Conservation (phyloP, 2,329 filamentous ascomycete species). For the Dothistroma pini region DNA sequence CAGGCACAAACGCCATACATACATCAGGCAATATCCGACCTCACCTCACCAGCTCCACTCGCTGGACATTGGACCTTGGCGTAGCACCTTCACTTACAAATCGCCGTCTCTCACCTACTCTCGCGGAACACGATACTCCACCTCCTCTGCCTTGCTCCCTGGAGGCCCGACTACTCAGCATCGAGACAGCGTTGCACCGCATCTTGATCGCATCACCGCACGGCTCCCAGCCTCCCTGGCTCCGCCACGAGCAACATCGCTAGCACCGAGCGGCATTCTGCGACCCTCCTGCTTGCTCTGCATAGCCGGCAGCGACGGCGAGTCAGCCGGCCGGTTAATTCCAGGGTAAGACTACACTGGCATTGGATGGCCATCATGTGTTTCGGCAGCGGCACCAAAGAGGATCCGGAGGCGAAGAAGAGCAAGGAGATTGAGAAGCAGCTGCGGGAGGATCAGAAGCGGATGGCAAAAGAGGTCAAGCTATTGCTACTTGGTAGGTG, state of each 20-base stretch:
- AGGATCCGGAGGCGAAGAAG: constrained; percentile 46
- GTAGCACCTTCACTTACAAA: background rate
- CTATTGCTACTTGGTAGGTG: constrained; percentile 77
- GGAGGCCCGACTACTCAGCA: constrained; percentile 5
- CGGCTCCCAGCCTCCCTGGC: constrained; percentile 11
- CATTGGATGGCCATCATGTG: constrained; percentile 43
- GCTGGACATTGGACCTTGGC: background rate
- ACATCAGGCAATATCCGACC: background rate
- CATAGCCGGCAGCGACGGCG: background rate
- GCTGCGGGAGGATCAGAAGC: constrained; percentile 84
- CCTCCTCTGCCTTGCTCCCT: background rate
- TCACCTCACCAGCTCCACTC: background rate
- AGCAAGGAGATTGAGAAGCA: constrained; percentile 77
- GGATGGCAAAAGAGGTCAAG: constrained; percentile 83
- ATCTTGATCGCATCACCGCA: constrained; percentile 11
- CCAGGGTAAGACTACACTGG: background rate
- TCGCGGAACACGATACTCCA: background rate
- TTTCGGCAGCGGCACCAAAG: constrained; percentile 46
- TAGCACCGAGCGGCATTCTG: background rate
- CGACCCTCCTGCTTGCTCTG: background rate
- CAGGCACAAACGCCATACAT: background rate
- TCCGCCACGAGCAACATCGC: constrained; percentile 1
- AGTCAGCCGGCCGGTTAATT: constrained; percentile 3
- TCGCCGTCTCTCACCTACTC: background rate
- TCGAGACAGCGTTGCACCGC: constrained; percentile 14